These are phyloP conservation scores for Hyphopichia fennica DNA, from an alignment of 1,139 yeast genomes.

Conservation along the genomic window DNA sequence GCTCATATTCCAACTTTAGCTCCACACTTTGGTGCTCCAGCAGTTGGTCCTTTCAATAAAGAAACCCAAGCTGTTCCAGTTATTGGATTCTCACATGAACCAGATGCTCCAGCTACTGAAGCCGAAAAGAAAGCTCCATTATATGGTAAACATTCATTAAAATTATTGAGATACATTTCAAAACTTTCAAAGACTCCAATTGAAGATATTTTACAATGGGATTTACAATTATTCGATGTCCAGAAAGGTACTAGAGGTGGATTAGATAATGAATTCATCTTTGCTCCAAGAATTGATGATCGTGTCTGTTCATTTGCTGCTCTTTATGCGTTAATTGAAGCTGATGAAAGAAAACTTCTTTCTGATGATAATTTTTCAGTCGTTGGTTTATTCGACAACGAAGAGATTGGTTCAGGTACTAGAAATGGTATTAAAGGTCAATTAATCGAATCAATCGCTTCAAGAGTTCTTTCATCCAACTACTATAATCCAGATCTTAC, in stretches of 20 bases:
- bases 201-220: conserved; percentile 56
- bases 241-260: conserved; percentile 66
- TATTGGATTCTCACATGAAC: conserved; percentile 40
- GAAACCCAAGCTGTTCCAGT: conserved; percentile 68
- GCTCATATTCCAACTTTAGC: conserved; percentile 68
- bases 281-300: conserved; percentile 68
- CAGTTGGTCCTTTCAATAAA: conserved; percentile 53
- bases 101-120: conserved; percentile 43
- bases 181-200: conserved; percentile 47
- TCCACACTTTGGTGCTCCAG: conserved; percentile 59
- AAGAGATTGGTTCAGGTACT: conserved; percentile 62
- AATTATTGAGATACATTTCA: conserved; percentile 56
- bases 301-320: conserved; percentile 66
- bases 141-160: conserved; percentile 58
- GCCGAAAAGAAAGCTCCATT: conserved; percentile 65
- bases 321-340: conserved; percentile 49
- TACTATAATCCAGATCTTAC: conserved; percentile 15
- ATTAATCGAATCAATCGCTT: conserved; percentile 34
- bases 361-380: conserved; percentile 41
- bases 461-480: conserved; percentile 30
- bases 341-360: conserved; percentile 18
- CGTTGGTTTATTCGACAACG: conserved; percentile 58
- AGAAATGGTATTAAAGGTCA: conserved; percentile 59
- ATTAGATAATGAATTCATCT: conserved; percentile 56
- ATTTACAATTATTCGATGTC: conserved; percentile 63